phyloP scores from a whole-genome alignment of 2,329 filamentous ascomycete species.

The Ascocoryne sarcoides region DNA sequence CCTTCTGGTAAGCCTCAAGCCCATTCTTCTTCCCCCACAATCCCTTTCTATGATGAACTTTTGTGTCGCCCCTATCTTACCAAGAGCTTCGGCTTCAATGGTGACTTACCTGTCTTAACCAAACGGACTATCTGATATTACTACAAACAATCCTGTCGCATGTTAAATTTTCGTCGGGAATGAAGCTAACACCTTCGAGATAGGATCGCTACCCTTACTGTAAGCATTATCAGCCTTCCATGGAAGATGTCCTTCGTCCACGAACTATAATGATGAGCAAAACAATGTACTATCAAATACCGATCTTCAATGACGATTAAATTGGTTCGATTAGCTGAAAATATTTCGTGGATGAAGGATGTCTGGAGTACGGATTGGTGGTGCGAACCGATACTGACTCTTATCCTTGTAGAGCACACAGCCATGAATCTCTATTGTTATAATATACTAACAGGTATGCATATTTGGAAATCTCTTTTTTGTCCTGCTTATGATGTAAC shows the following conservation, averaged over 20 bases:
- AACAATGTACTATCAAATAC: constrained; percentile 38
- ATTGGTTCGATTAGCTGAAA: constrained; percentile 33
- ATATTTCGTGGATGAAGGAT: constrained; percentile 7
- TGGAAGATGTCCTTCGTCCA: constrained; percentile 3
- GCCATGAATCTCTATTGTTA: neutral
- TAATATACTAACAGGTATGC: constrained; percentile 5
- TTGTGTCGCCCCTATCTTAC: constrained; percentile 53
- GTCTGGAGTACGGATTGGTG: neutral
- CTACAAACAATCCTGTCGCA: neutral
- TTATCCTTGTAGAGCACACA: neutral
- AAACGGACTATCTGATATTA: constrained; percentile 45
- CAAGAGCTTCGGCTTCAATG: constrained; percentile 33
- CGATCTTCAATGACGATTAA: constrained; percentile 30
- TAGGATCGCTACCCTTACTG: constrained; percentile 21
- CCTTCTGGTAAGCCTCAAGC: neutral
- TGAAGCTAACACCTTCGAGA: constrained; percentile 13
- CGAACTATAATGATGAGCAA: constrained; percentile 33
- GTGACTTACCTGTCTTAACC: constrained; percentile 52
- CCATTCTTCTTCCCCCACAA: neutral
- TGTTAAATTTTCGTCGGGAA: neutral
- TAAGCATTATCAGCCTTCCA: neutral
- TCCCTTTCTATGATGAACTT: constrained; percentile 41
- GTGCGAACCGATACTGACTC: neutral
- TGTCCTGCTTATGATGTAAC: constrained; percentile 52
- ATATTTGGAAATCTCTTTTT: constrained; percentile 5